Percentiles rank a stretch among this genome's conserved stretches.
Conservation (phyloP, 305 asterid species). For the Lippia alba region DNA sequence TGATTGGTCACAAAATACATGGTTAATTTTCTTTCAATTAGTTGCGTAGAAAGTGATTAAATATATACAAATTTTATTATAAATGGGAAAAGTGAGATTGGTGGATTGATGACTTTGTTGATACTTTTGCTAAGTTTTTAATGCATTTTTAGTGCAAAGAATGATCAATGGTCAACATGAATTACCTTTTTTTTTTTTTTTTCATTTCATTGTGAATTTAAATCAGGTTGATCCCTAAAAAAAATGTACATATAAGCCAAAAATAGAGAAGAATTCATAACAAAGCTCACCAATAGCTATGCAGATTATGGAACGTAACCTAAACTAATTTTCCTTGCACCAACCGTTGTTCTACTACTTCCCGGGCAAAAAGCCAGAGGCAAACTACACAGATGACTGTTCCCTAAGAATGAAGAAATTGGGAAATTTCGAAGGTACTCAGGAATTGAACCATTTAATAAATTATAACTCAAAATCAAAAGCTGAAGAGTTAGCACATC, state of each 20-base stretch:
- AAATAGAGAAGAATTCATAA: conserved; percentile 40
- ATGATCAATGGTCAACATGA: too few relatives aligned
- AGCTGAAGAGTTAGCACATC: conserved; percentile 52
- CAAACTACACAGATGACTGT: conserved; percentile 55
- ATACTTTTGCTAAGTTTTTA: too few relatives aligned
- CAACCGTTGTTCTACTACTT: conserved; percentile 19
- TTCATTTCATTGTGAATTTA: too few relatives aligned
- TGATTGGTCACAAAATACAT: too few relatives aligned
- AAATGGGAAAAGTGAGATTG: too few relatives aligned
- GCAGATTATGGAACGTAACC: conserved; percentile 41
- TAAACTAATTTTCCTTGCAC: conserved; percentile 42
- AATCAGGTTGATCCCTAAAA: too few relatives aligned
- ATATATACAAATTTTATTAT: too few relatives aligned
- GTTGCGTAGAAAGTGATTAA: too few relatives aligned
- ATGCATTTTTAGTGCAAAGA: too few relatives aligned
- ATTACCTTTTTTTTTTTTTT: too few relatives aligned
- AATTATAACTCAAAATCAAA: conserved; percentile 61
- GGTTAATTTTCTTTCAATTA: too few relatives aligned
- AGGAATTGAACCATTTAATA: conserved; percentile 58
- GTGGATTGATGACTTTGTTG: too few relatives aligned
- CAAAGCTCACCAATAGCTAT: conserved; percentile 50
- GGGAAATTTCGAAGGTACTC: conserved; percentile 57
- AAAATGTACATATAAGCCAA: conserved; percentile 15
- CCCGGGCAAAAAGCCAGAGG: conserved; percentile 50
- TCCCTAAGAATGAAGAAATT: conserved; percentile 57